Evolutionary conservation across 140 eudicot genomes (phyloP).

Genomic region (Bidens hawaiensis): DNA sequence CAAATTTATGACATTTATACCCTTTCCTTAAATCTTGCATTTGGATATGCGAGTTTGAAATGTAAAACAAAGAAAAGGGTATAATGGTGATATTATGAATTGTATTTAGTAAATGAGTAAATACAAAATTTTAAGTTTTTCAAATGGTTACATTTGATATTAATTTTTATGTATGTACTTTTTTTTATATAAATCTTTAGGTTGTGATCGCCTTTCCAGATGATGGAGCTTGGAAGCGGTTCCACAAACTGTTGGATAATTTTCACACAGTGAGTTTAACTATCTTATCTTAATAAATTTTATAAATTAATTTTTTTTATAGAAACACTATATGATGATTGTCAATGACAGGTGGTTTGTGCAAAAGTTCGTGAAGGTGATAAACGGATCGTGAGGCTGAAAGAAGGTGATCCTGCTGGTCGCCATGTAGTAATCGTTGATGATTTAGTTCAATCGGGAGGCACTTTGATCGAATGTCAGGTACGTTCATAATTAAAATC

Average conservation of each 20-base stretch:
- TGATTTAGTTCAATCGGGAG: slow-evolving; percentile 90
- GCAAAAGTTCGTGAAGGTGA: slow-evolving; percentile 93
- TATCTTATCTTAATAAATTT: background rate
- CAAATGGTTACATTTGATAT: background rate
- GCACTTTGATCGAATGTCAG: slow-evolving; percentile 93
- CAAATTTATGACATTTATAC: background rate
- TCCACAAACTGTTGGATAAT: slow-evolving; percentile 73
- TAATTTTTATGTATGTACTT: background rate
- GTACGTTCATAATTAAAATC: slow-evolving; percentile 17
- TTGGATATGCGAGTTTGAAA: background rate
- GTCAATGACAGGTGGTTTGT: slow-evolving; percentile 60
- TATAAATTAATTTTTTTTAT: background rate
- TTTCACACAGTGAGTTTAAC: slow-evolving; percentile 51
- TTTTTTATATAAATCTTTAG: slow-evolving; percentile 26
- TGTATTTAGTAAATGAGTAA: too few relatives aligned
- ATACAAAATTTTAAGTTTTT: too few relatives aligned
- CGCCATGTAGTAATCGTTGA: slow-evolving; percentile 91
- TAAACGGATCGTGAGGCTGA: slow-evolving; percentile 73
- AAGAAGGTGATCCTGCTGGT: slow-evolving; percentile 83
- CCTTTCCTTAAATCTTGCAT: background rate
- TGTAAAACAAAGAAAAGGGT: background rate
- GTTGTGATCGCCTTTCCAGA: slow-evolving; percentile 88
- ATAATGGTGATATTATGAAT: too few relatives aligned
- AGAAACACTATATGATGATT: background rate
- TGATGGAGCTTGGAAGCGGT: slow-evolving; percentile 97